Percentiles rank a stretch among this genome's conserved stretches.
These are phyloP conservation scores for Phytopythium cucurbitacearum DNA, from an alignment of 352 stramenopile genomes.

Conservation along the genomic window DNA sequence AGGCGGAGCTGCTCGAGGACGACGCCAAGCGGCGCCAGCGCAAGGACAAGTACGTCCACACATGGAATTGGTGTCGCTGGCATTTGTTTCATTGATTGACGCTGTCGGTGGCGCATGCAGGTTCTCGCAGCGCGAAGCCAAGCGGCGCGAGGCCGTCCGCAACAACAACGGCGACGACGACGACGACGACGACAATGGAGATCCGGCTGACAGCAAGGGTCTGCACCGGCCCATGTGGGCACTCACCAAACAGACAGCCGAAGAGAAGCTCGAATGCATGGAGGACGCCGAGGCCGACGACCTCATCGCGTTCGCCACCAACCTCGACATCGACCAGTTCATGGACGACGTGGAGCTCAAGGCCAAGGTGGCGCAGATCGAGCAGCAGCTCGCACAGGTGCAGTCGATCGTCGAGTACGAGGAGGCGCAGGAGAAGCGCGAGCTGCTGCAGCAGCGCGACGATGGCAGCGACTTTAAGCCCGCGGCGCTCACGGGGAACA, in stretches of 20 bases:
- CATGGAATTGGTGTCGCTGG: neutral
- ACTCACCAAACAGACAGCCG: slow-evolving; percentile 80
- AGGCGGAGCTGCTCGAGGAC: slow-evolving; percentile 78
- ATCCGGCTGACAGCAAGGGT: slow-evolving; percentile 13
- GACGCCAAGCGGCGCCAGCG: slow-evolving; percentile 60
- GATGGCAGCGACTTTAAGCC: slow-evolving; percentile 42
- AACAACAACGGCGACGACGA: slow-evolving; percentile 22
- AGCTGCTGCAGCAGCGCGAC: slow-evolving; percentile 72
- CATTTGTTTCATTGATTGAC: neutral
- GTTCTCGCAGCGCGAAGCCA: slow-evolving; percentile 73
- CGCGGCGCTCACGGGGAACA: slow-evolving; percentile 40
- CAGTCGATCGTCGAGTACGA: slow-evolving; percentile 80
- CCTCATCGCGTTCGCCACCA: slow-evolving; percentile 92
- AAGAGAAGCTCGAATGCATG: slow-evolving; percentile 69
- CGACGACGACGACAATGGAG: slow-evolving; percentile 12
- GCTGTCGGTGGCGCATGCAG: slow-evolving; percentile 10
- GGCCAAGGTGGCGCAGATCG: slow-evolving; percentile 75
- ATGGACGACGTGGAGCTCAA: slow-evolving; percentile 90
- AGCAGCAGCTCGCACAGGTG: slow-evolving; percentile 88
- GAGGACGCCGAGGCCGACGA: slow-evolving; percentile 87
- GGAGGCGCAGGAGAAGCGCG: slow-evolving; percentile 79
- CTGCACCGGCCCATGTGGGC: slow-evolving; percentile 86
- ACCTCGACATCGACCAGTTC: slow-evolving; percentile 93
- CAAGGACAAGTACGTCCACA: slow-evolving; percentile 38
- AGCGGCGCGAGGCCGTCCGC: slow-evolving; percentile 62